Evolutionary conservation across 441 rosid genomes (phyloP), one percentile per base, ranked within the genome.

Genomic region (Euphorbia schlechtendalii): DNA sequence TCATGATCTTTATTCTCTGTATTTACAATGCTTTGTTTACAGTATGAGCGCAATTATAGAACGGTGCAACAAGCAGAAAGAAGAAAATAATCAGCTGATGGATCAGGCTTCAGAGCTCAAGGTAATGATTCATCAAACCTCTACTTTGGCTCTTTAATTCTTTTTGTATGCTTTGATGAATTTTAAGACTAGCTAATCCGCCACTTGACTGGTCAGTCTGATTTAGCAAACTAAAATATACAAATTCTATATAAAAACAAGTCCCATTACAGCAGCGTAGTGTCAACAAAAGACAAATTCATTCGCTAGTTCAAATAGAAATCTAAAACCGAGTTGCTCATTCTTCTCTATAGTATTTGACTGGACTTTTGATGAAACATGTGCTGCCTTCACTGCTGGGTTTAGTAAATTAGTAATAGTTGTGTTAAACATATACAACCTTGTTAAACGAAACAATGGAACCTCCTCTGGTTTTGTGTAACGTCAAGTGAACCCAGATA

Each of bases 31-130:
- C 60, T 22, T 25, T 1, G 8, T 2, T 12, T 60, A 6, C 3
- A 67, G 96, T 73, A 79, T 89, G 92, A 64, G 77, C 66, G 62
- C 82, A 18, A 75, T 83, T 15, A 76, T 87, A 38, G 87, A 83
- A 17, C 83, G 79, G 60, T 87, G 84, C 85, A 79, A 78, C 74
- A 89, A 76, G 61, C 66, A 66, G 41, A 89, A 82, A 74, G 90
- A 84, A 77, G 92, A 85, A 68, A 72, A 78, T n/a, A 69, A 78
- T 43, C 84, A 78, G 69, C 75, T 79, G 28, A 22, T 80, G 73
- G 83, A 80, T 78, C 86, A 83, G 9, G 86, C 83, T 58, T 76
- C 90, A 4, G 92, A 87, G 74, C 55, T 80, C 56, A 87, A 83
- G 94, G 96, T 89, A 78, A 24, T 51, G 12, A 30, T 46, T 5